Conservation (phyloP, 139 green algal genomes). For the Pleodorina starrii region DNA sequence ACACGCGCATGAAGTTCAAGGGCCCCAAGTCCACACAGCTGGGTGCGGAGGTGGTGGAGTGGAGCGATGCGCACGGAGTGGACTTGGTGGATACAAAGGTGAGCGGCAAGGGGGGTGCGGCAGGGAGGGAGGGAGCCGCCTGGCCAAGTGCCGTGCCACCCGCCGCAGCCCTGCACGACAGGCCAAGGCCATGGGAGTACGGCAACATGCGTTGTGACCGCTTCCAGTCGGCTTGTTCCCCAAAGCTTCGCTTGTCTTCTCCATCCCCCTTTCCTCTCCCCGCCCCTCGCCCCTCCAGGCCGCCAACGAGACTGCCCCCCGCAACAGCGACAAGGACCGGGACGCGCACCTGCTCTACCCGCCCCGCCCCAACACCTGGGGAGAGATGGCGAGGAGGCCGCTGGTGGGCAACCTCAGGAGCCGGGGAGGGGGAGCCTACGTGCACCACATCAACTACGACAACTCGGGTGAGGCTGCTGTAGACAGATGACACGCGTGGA, state of each 20-base stretch:
- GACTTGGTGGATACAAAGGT: conserved; percentile 46
- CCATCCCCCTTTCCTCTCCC: no score
- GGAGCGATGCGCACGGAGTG: conserved; percentile 35
- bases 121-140: no score
- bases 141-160: no score
- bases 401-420: conserved; percentile 6
- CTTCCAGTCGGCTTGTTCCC: no score
- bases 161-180: no score
- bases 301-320: conserved; percentile 29
- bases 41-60: background rate
- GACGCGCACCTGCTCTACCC: conserved; percentile 38
- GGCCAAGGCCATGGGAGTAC: no score
- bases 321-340: conserved; percentile 46
- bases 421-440: conserved; percentile 21
- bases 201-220: no score
- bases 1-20: conserved; percentile 33
- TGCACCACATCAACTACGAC: conserved; percentile 38
- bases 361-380: conserved; percentile 21
- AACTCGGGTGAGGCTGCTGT: conserved; percentile 15
- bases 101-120: background rate
- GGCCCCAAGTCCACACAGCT: background rate
- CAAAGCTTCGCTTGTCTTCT: no score
- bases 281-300: background rate
- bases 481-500: no score
- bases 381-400: conserved; percentile 36